Base-by-base conservation (phyloP, 2,329 filamentous ascomycete genomes). In the Penicillium sp. region DNA sequence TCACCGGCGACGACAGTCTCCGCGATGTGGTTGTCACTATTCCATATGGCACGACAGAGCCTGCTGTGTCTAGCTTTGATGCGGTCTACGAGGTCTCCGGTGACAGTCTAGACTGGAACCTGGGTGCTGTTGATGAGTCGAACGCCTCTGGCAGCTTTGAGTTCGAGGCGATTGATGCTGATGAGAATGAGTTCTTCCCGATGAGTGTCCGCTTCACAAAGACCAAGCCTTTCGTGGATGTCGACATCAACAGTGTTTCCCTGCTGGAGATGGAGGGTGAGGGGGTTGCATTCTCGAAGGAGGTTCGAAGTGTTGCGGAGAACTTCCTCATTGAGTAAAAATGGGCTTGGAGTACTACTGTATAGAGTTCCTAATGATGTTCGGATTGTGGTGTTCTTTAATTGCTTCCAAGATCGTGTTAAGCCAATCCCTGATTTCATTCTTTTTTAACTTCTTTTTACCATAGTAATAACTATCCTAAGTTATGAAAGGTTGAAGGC, bases 101-200 rank as follows among this genome's bases (percentile, higher is more conserved):
- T 27, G 93, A 97, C 74, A 91, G 87, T 73, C 77, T 99, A 57
- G 93, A 97, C 73, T 99, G 94, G 94, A 89, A 88, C 42, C 90
- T 99, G 68, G 93, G 94, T 60, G 84, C 86, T 5, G 87, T 97
- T 41, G 89, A 93, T 69, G 88, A 91, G 50, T 88, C 88, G 57
- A 96, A 94, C 73, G 79, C 87, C 19, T 92, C 82, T 41, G 94
- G 94, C 19, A 89, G 90, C 47, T 97, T 99, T 70, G 94, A 99
- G 75, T 97, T 99, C 66, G 94, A 97, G 77, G 91, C 92, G 1
- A 87, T 90, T 12, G 90, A 93, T 65, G 86, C 87, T 55, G 91
- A 93, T 67, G 94, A 97, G 73, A 88, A 91, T 56, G 93, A 97
- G 68, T 97, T 97, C 80, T 99, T 99, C 86, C 94, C 94, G 1